Base-by-base conservation (phyloP, 139 green algal genomes). In the Coelastrella sp. region DNA sequence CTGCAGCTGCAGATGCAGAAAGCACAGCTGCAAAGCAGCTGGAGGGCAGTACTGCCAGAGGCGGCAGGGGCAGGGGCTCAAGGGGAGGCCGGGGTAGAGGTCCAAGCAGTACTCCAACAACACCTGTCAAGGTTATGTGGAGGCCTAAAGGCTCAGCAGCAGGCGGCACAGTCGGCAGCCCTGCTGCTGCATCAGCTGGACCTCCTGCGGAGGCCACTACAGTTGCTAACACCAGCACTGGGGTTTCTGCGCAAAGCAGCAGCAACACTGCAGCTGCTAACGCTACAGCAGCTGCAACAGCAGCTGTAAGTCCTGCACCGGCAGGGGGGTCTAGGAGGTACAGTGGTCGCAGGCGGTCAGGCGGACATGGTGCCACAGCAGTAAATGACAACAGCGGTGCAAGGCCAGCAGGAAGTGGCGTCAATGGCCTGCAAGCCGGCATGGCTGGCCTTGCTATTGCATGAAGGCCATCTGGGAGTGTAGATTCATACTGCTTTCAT, bases 361-460 rank as follows among this genome's bases (percentile, higher is more conserved):
- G 23, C 4, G 77, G 77, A 17, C 32, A 47, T 47, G 32, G 32
- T 47, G 82, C 32, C 4, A 58, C 64, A 66, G 82, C 61, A 56
- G 83, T 2, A 61, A 64, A 20, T 61, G 14, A 56, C 14, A 66
- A 20, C n/a, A 64, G 7, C 47, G 47, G 5, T 7, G 78, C 5
- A 64, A 10, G 16, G 32, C 3, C 65, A 73, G 47, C n/a, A n/a
- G 83, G 13, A 47, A 14, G 7, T 20, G 83, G 68, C 17, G n/a
- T 22, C 5, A 10, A 20, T 22, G 68, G 54, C 19, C 19, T 80
- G 61, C 17, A 17, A 57, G 83, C 68, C 20, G 54, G 68, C 7
- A 80, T 88, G 47, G 83, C 83, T 23, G 83, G 83, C 54, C 47
- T 88, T 20, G 83, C 83, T 5, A 80, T 88, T n/a, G 83, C 83